phyloP scores from a whole-genome alignment of 2,329 filamentous ascomycete genomes.

The Penicillium crustosum region DNA sequence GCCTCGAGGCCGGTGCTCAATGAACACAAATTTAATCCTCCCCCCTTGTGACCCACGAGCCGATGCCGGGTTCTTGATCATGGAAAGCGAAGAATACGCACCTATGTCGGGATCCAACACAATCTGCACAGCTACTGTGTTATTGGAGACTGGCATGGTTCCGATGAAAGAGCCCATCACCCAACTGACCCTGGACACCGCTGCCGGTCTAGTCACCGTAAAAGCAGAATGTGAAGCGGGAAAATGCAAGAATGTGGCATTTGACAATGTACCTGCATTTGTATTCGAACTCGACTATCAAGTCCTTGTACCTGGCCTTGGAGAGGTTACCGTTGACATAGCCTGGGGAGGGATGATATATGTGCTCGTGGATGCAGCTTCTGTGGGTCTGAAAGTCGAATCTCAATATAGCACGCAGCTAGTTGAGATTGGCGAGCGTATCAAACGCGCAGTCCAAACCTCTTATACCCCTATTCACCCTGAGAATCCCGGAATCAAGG shows the following conservation, averaged over 20 bases:
- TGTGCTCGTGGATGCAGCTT: conserved; percentile 43
- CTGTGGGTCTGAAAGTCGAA: conserved; percentile 39
- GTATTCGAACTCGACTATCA: conserved; percentile 42
- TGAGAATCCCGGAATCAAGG: conserved; percentile 44
- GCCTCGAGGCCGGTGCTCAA: conserved; percentile 46
- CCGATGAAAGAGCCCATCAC: conserved; percentile 49
- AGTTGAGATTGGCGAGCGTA: conserved; percentile 45
- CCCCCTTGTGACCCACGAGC: conserved; percentile 47
- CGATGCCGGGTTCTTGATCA: conserved; percentile 48
- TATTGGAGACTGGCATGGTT: conserved; percentile 51
- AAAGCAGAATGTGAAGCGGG: conserved; percentile 45
- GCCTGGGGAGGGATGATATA: conserved; percentile 52
- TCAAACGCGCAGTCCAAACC: conserved; percentile 43
- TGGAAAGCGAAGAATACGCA: conserved; percentile 50
- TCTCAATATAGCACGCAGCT: conserved; percentile 37
- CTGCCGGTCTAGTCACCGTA: conserved; percentile 46
- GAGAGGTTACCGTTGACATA: conserved; percentile 44
- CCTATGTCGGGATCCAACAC: conserved; percentile 50
- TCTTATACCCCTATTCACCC: conserved; percentile 44
- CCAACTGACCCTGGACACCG: conserved; percentile 44
- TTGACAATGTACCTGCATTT: conserved; percentile 50
- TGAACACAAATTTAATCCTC: conserved; percentile 45
- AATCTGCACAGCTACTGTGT: conserved; percentile 47
- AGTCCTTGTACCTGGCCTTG: conserved; percentile 45
- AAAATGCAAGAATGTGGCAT: conserved; percentile 47